Base-by-base conservation (phyloP, 2,329 filamentous ascomycete species). In the Xylariales sp. region DNA sequence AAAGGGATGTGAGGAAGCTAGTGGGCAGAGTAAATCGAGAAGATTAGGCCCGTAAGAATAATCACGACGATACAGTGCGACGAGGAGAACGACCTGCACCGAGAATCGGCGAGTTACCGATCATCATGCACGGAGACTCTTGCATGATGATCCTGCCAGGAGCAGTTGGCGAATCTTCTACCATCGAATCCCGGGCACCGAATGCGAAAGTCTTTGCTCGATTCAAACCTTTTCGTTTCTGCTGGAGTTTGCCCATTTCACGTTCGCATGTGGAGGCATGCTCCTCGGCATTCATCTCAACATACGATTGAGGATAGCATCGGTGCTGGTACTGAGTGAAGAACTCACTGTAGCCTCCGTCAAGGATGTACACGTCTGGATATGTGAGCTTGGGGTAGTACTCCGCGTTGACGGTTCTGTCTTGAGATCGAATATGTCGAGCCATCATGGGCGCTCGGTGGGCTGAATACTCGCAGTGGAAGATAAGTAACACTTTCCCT, bases 401-500 rank as follows among this genome's bases (percentile, higher is more conserved):
- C 60, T 93, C 88, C 38, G 81, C 80, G 62, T 98, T 98, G 56
- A 81, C 73, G 25, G 81, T 80, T 42, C 93, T 88, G 63, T 98
- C 93, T 57, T 88, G 82, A 43, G 88, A 83, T 49, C 93, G 90
- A 44, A 98, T 81, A 61, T 89, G 88, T 53, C 93, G 89, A 34
- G 93, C 93, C 85, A 97, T 97, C 46, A 95, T 83, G 32, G 93
- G 93, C 31, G 93, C 93, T 45, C 93, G 87, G 61, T 97, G 91
- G 27, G 88, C 91, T 23, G 93, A 97, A 66, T 97, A 98, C 66
- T 98, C 93, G 76, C 93, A 98, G 67, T 98, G 93, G 53, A 98
- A 88, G 49, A 98, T 82, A 45, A 98, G 66, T 10, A 96, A 72
- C 0, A 89, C 93, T 49, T 81, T 84, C 34, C 83, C 77, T 32